Percentiles rank a stretch among this genome's conserved stretches.
phyloP scores from a whole-genome alignment of 1,139 yeast species.

The Wickerhamiella infanticola region DNA sequence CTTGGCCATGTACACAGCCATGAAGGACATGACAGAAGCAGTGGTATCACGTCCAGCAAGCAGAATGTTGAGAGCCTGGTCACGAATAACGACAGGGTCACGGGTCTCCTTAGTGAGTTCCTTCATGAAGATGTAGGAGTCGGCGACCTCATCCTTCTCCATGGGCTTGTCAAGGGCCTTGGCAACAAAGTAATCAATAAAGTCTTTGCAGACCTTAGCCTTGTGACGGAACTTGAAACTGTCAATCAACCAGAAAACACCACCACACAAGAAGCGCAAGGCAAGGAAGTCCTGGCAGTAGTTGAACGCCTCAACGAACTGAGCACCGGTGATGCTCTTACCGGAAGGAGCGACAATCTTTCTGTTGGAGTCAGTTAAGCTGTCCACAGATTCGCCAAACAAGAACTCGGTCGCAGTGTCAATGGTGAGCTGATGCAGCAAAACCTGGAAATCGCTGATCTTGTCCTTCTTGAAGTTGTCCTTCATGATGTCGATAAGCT shows the following conservation, averaged over 20 bases:
- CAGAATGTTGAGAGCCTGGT: slow-evolving; percentile 36
- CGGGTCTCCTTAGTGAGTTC: slow-evolving; percentile 37
- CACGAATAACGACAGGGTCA: slow-evolving; percentile 35
- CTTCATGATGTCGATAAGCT: slow-evolving; percentile 25
- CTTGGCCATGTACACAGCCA: slow-evolving; percentile 32
- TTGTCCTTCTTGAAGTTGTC: slow-evolving; percentile 16
- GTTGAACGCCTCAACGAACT: slow-evolving; percentile 32
- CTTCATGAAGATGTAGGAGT: slow-evolving; percentile 31
- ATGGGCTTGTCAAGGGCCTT: slow-evolving; percentile 17
- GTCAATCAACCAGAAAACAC: slow-evolving; percentile 25
- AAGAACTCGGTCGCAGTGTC: slow-evolving; percentile 44
- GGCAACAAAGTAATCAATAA: slow-evolving; percentile 20
- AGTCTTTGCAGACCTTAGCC: slow-evolving; percentile 16
- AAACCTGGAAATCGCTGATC: slow-evolving; percentile 33
- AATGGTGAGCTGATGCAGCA: slow-evolving; percentile 35
- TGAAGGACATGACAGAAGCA: slow-evolving; percentile 36
- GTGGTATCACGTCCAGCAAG: slow-evolving; percentile 46
- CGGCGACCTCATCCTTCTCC: slow-evolving; percentile 8
- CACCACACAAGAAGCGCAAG: slow-evolving; percentile 26
- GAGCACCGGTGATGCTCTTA: slow-evolving; percentile 19
- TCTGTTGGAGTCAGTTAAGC: slow-evolving; percentile 16
- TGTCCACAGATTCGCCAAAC: slow-evolving; percentile 38
- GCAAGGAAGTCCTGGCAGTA: slow-evolving; percentile 27
- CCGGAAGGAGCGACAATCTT: slow-evolving; percentile 2
- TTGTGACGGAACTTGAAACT: slow-evolving; percentile 22